These are phyloP conservation scores for Boletus sp. DNA, from an alignment of 1,284 basidiomycete genomes.

Conservation along the genomic window DNA sequence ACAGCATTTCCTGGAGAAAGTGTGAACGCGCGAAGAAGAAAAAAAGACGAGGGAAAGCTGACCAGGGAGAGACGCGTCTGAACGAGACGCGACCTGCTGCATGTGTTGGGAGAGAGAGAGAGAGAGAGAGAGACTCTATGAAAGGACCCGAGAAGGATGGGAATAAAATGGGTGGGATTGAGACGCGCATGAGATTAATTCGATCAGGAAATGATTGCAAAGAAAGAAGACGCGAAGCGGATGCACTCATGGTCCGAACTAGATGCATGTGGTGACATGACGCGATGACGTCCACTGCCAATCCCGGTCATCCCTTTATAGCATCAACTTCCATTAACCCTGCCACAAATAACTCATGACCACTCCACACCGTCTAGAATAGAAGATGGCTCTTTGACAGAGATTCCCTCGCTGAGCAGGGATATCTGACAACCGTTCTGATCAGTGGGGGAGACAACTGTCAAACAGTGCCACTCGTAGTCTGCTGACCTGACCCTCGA, in stretches of 20 bases:
- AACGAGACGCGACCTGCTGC: constrained; percentile 39
- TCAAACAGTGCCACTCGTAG: too few relatives aligned
- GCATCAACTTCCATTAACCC: too few relatives aligned
- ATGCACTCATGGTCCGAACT: neutral
- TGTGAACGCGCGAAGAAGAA: constrained; percentile 1
- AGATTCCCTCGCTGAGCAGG: too few relatives aligned
- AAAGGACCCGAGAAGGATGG: too few relatives aligned
- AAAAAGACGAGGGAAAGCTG: neutral
- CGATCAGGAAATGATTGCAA: neutral
- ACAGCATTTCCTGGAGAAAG: constrained; percentile 38
- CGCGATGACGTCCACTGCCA: neutral
- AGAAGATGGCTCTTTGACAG: neutral
- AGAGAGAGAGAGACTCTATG: neutral
- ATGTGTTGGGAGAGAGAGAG: constrained; percentile 27
- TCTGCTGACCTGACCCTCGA: neutral
- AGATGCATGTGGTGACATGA: neutral
- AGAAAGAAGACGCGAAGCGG: neutral
- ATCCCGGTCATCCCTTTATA: neutral
- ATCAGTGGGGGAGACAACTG: too few relatives aligned
- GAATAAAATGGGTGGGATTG: neutral
- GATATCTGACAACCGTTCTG: too few relatives aligned
- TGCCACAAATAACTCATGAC: too few relatives aligned
- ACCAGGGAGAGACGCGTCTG: constrained; percentile 43
- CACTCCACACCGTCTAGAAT: neutral
- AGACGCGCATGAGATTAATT: neutral